Evolutionary conservation across 495 filamentous ascomycete species (phyloP).

Genomic region (Aspergillus affinis): DNA sequence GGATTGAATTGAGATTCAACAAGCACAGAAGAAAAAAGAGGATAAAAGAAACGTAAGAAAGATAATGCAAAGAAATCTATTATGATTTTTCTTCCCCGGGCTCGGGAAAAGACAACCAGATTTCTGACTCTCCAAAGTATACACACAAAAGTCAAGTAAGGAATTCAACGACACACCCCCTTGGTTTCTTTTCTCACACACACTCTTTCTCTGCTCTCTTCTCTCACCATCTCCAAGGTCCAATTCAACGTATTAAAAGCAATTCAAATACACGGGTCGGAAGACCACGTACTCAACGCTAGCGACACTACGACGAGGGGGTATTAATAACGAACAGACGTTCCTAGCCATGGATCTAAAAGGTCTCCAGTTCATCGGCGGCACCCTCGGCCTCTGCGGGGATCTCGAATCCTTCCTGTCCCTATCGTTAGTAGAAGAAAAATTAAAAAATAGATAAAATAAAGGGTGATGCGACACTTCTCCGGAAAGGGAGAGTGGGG

Average conservation of each 20-base stretch:
- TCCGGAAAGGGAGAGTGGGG: neutral
- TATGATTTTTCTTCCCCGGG: neutral
- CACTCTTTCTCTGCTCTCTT: neutral
- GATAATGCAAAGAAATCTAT: slow-evolving; percentile 2
- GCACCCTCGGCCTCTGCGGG: slow-evolving; percentile 39
- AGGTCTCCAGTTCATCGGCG: slow-evolving; percentile 51
- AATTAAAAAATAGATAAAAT: slow-evolving; percentile 7
- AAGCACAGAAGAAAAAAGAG: neutral
- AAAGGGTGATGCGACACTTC: neutral
- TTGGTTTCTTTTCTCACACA: neutral
- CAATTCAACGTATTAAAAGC: neutral
- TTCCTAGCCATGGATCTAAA: slow-evolving; percentile 29
- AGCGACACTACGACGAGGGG: slow-evolving; percentile 17
- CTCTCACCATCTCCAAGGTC: neutral
- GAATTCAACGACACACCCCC: neutral
- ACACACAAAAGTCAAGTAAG: neutral
- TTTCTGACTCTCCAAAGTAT: neutral
- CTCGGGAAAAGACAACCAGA: neutral
- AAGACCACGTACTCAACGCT: slow-evolving; percentile 15
- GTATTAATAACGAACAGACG: slow-evolving; percentile 26
- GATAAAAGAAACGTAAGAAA: no score
- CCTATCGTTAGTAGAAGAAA: slow-evolving; percentile 7
- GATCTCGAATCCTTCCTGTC: slow-evolving; percentile 56
- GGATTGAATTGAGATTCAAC: no score
- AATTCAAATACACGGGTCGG: slow-evolving; percentile 2